phyloP scores from a whole-genome alignment of 2,329 filamentous ascomycete genomes.

The Diaporthe sp. region DNA sequence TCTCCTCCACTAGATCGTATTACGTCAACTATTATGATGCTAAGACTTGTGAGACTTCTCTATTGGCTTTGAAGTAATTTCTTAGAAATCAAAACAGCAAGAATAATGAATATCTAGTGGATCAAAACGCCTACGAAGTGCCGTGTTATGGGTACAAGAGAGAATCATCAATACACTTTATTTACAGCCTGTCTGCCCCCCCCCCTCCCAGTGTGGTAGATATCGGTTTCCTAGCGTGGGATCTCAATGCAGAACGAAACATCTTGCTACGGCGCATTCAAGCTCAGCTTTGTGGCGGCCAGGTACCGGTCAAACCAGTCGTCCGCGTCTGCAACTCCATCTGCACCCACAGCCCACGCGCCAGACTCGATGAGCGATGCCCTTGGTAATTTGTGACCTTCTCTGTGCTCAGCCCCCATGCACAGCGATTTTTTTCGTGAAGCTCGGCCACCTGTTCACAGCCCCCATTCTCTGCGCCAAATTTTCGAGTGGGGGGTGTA shows the following conservation, averaged over 20 bases:
- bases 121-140: background rate
- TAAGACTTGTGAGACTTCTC: background rate
- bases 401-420: too few species aligned
- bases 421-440: too few species aligned
- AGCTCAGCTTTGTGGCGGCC: background rate
- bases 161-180: background rate
- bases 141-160: background rate
- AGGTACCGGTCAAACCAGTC: background rate
- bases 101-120: background rate
- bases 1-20: background rate
- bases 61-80: background rate
- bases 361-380: constrained; percentile 5
- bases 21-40: constrained; percentile 20
- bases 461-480: too few species aligned
- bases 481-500: too few species aligned
- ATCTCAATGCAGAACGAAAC: background rate
- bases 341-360: background rate
- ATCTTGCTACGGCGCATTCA: background rate
- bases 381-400: too few species aligned
- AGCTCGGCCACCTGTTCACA: too few species aligned
- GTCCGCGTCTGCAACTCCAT: background rate
- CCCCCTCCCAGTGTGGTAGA: background rate
- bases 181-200: background rate
- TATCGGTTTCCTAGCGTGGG: background rate
- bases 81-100: too few species aligned